Conservation (phyloP, 495 filamentous ascomycete species). For the Cercophora sp. region DNA sequence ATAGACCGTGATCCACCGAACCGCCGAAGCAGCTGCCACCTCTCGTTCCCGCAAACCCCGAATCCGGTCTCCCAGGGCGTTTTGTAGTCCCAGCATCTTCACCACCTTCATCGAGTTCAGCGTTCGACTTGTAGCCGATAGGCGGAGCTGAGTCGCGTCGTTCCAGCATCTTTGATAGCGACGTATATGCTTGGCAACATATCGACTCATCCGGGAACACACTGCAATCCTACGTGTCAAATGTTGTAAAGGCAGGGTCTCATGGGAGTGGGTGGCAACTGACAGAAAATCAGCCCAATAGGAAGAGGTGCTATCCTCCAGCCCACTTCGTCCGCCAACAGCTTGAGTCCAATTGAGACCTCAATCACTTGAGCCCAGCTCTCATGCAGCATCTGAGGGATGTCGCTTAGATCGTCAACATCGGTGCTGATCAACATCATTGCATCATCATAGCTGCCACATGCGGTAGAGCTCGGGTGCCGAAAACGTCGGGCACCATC, state of each 20-base stretch:
- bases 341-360: slow-evolving; percentile 54
- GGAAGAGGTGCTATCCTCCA: slow-evolving; percentile 53
- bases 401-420: slow-evolving; percentile 23
- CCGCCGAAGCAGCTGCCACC: slow-evolving; percentile 12
- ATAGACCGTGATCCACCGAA: slow-evolving; percentile 43
- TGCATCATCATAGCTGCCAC: slow-evolving; percentile 50
- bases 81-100: slow-evolving; percentile 58
- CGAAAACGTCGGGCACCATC: too few relatives aligned
- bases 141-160: slow-evolving; percentile 49
- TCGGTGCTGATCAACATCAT: slow-evolving; percentile 60
- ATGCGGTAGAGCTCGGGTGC: too few relatives aligned
- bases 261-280: too few relatives aligned
- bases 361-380: slow-evolving; percentile 53
- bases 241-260: too few relatives aligned
- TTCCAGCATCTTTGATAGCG: slow-evolving; percentile 49
- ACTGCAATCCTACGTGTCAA: too few relatives aligned
- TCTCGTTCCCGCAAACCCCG: background rate
- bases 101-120: slow-evolving; percentile 56
- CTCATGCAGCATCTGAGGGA: slow-evolving; percentile 38
- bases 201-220: slow-evolving; percentile 39
- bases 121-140: slow-evolving; percentile 50
- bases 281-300: slow-evolving; percentile 52
- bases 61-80: background rate
- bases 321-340: slow-evolving; percentile 56
- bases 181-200: slow-evolving; percentile 46